A percentile compares a stretch with the other conserved stretches of the same genome.
These are phyloP conservation scores for Nakazawaea ishiwadae DNA, from an alignment of 805 yeast genomes.

Conservation along the genomic window DNA sequence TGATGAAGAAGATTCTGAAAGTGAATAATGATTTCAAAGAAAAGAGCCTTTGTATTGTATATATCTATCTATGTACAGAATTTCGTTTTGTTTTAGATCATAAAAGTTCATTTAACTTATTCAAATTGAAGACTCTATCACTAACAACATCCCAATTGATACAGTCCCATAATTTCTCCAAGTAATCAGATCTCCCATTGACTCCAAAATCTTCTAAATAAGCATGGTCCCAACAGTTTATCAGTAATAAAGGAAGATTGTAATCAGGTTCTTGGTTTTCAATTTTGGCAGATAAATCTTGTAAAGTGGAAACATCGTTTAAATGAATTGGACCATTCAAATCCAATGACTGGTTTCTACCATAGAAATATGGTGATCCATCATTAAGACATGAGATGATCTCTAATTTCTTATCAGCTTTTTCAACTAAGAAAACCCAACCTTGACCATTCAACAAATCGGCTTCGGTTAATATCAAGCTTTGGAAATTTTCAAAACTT, in stretches of 20 bases:
- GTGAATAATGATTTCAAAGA: conserved; percentile 13
- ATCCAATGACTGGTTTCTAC: conserved; percentile 68
- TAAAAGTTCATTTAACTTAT: conserved; percentile 8
- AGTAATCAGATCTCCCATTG: conserved; percentile 65
- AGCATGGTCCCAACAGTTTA: conserved; percentile 89
- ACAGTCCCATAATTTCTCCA: conserved; percentile 71
- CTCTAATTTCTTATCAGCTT: conserved; percentile 51
- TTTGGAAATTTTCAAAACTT: conserved; percentile 46
- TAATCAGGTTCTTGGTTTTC: conserved; percentile 45
- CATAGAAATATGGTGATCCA: conserved; percentile 72
- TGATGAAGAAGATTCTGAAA: conserved; percentile 23
- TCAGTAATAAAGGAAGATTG: conserved; percentile 69
- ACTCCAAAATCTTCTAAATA: conserved; percentile 82
- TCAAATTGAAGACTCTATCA: conserved; percentile 24
- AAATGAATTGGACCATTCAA: conserved; percentile 66
- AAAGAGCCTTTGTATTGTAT: no score
- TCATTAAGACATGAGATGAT: conserved; percentile 59
- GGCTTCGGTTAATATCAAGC: conserved; percentile 43
- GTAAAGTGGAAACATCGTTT: conserved; percentile 45
- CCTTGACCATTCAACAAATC: conserved; percentile 62
- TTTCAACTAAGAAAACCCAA: conserved; percentile 71
- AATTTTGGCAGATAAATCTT: conserved; percentile 37
- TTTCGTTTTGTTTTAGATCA: neutral
- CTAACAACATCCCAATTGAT: conserved; percentile 83
- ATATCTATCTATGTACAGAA: no score